Evolutionary conservation across 768 basidiomycete species (phyloP).

Genomic region (Tricholoma matsutake): DNA sequence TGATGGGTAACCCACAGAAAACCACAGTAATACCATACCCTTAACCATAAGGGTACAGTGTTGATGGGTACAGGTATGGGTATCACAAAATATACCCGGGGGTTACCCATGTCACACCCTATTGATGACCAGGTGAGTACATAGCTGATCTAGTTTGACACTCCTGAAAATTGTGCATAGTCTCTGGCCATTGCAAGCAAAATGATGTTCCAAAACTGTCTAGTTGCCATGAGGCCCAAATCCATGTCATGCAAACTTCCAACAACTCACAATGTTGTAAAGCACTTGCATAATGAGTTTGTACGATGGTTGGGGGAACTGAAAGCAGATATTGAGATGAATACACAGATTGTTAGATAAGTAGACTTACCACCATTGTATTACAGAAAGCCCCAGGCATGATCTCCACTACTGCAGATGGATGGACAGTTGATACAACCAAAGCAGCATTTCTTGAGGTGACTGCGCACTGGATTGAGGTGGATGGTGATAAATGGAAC

Average conservation of each 20-base stretch:
- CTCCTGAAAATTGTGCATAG: too few species aligned
- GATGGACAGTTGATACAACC: conserved; percentile 16
- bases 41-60: too few species aligned
- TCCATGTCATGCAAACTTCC: neutral
- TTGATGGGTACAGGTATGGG: too few species aligned
- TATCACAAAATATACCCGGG: too few species aligned
- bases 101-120: too few species aligned
- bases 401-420: conserved; percentile 13
- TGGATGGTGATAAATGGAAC: too few species aligned
- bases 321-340: neutral
- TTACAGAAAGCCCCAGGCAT: neutral
- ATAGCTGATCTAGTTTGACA: too few species aligned
- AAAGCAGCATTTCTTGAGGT: conserved; percentile 8
- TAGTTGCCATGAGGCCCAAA: neutral
- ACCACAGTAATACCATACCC: too few species aligned
- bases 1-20: too few species aligned
- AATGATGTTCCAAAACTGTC: neutral
- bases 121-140: neutral
- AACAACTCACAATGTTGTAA: neutral
- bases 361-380: too few species aligned
- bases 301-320: neutral
- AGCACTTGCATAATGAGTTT: neutral
- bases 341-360: too few species aligned
- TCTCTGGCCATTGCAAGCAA: neutral
- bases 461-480: too few species aligned